A percentile compares a stretch with the other conserved stretches of the same genome.
These are phyloP conservation scores for Phytophthora idaei DNA, from an alignment of 352 stramenopile genomes.

Conservation along the genomic window DNA sequence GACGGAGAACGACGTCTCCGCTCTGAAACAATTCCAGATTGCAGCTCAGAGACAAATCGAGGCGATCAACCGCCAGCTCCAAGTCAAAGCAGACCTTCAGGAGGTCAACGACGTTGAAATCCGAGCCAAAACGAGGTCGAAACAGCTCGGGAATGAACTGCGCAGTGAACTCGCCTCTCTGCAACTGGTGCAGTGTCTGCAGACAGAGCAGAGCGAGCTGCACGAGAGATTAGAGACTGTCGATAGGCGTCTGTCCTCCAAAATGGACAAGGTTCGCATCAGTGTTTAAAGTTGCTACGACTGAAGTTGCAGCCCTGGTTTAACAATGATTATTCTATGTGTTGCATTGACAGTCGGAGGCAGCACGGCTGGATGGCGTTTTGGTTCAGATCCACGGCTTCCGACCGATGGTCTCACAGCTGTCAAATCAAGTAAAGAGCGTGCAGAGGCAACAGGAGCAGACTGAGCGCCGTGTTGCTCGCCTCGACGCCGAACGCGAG, in stretches of 20 bases:
- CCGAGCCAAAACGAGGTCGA: slow-evolving; percentile 22
- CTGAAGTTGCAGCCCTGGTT: slow-evolving; percentile 4
- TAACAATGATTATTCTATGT: not conserved
- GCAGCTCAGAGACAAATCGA: slow-evolving; percentile 14
- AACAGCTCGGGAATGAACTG: slow-evolving; percentile 31
- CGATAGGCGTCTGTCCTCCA: slow-evolving; percentile 48
- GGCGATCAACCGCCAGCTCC: slow-evolving; percentile 23
- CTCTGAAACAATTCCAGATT: slow-evolving; percentile 10
- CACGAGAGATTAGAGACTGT: slow-evolving; percentile 49
- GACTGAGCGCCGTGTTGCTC: slow-evolving; percentile 11
- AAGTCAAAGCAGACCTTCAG: slow-evolving; percentile 28
- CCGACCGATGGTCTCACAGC: slow-evolving; percentile 38
- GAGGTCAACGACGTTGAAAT: slow-evolving; percentile 22
- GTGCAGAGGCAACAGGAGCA: slow-evolving; percentile 22
- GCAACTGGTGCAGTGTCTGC: slow-evolving; percentile 44
- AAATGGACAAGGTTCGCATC: slow-evolving; percentile 67
- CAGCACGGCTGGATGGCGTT: slow-evolving; percentile 48
- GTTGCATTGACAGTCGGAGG: slow-evolving; percentile 45
- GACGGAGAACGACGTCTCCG: slow-evolving; percentile 8
- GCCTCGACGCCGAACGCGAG: slow-evolving; percentile 7
- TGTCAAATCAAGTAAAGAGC: slow-evolving; percentile 32
- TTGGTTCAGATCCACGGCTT: slow-evolving; percentile 66
- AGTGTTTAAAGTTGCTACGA: slow-evolving; percentile 6
- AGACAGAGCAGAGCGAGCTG: slow-evolving; percentile 52
- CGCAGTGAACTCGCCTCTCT: slow-evolving; percentile 42